Base-by-base conservation (phyloP, 2,329 filamentous ascomycete species). In the Geosmithia flava region DNA sequence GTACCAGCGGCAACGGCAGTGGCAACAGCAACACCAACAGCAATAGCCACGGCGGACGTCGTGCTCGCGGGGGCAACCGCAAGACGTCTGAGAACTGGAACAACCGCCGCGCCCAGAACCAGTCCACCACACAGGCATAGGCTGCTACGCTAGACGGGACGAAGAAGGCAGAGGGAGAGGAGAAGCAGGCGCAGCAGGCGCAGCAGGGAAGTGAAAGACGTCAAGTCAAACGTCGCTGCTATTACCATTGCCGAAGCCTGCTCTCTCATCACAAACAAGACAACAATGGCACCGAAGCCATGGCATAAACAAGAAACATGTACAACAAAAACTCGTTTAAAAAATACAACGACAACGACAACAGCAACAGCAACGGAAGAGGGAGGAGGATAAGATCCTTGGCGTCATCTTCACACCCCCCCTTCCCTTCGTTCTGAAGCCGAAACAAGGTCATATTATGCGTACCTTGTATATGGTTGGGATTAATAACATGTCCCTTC, bases 71-170 rank as follows among this genome's bases (percentile, higher is more conserved):
- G 19, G 71, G 67, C 50, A 64, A 69, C 33, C 60, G 62, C 41
- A 62, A 67, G 49, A 59, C 58, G 20, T 62, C 66, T 13, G 67
- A 71, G 5, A 65, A 57, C 49, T 72, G 70, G 70, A 62, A 58
- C 43, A 65, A 37, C 69, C 40, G 54, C 56, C 44, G 30, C 47
- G 17, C 43, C 42, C 47, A 48, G 33, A 29, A 29, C 8, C 41
- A 48, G 29, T 42, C 48, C 13, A 15, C 48, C 13, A 20, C 42
- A 33, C 48, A 49, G 19, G 44, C 44, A 27, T 50, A 41, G 20
- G 27, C 16, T 19, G 27, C 44, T 37, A 37, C 33, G 5, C 33
- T 13, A 37, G 15, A 37, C 15, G 15, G 33, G 33, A 11, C 15
- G 3, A 37, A 37, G 6, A 37, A 16, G 33, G 33, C 11, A 16